Conservation (phyloP, 148 eudicot genomes). For the Salicornia ramosissima region DNA sequence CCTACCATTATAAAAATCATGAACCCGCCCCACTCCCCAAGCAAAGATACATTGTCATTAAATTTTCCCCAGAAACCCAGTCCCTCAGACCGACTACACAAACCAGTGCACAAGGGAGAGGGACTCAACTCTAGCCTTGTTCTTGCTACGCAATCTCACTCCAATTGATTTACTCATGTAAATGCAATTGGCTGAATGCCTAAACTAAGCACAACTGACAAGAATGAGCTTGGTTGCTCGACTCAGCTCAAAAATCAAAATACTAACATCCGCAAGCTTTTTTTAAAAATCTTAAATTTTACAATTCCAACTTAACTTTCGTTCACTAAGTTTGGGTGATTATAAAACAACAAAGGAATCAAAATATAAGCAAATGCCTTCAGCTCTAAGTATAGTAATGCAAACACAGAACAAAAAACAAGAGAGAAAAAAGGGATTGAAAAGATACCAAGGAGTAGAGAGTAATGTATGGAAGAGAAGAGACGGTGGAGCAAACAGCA, state of each 20-base stretch:
- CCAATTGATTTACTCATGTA: not conserved
- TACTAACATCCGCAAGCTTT: no score
- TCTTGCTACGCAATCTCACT: not conserved
- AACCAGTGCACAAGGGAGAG: not conserved
- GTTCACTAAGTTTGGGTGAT: no score
- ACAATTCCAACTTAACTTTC: no score
- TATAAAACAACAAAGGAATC: no score
- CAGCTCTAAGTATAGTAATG: no score
- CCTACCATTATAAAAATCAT: no score
- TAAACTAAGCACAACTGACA: not conserved
- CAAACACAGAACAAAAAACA: not conserved
- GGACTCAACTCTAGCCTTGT: not conserved
- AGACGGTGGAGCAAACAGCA: constrained; percentile 61
- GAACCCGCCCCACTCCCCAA: no score
- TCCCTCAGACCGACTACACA: not conserved
- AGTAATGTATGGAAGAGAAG: constrained; percentile 54
- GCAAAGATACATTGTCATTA: not conserved
- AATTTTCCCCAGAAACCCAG: not conserved
- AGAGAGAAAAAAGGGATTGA: not conserved
- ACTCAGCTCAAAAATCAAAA: not conserved
- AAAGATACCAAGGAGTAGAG: constrained; percentile 33
- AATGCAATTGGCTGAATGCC: not conserved
- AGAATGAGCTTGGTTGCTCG: not conserved
- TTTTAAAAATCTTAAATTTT: no score
- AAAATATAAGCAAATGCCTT: no score